phyloP scores from a whole-genome alignment of 257 asterid species.

The Capsicum chinense region DNA sequence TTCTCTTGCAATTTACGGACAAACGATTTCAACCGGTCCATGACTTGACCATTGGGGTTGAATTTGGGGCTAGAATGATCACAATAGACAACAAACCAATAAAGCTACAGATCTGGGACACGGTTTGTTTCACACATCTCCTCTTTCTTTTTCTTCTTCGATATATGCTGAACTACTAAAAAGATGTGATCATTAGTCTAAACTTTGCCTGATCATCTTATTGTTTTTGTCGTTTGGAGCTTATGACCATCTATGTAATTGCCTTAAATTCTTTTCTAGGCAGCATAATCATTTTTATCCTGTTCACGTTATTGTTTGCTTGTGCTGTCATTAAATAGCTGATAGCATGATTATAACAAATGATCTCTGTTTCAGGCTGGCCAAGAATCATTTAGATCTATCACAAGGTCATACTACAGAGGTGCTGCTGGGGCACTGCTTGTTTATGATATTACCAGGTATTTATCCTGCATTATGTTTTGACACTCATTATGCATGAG shows the following conservation, averaged over 20 bases:
- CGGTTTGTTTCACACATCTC: conserved; percentile 50
- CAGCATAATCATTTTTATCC: neutral
- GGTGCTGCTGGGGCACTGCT: conserved; percentile 91
- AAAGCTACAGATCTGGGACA: conserved; percentile 86
- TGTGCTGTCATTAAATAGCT: neutral
- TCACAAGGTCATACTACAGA: conserved; percentile 83
- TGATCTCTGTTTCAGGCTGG: conserved; percentile 58
- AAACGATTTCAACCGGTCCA: conserved; percentile 87
- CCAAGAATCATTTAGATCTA: conserved; percentile 82
- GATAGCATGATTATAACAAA: neutral
- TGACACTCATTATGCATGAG: neutral
- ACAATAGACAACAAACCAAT: conserved; percentile 72
- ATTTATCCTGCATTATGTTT: neutral
- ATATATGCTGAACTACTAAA: neutral
- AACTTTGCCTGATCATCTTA: neutral
- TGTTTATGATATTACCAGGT: conserved; percentile 86
- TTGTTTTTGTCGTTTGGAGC: neutral
- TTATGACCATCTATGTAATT: neutral
- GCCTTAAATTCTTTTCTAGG: neutral
- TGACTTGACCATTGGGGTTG: conserved; percentile 82
- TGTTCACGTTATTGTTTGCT: neutral
- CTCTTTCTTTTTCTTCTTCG: neutral
- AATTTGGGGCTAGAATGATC: conserved; percentile 76
- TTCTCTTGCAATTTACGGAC: conserved; percentile 76
- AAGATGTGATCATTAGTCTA: neutral